Conservation (phyloP, 1,284 basidiomycete genomes). For the Boletellus deceptivus region DNA sequence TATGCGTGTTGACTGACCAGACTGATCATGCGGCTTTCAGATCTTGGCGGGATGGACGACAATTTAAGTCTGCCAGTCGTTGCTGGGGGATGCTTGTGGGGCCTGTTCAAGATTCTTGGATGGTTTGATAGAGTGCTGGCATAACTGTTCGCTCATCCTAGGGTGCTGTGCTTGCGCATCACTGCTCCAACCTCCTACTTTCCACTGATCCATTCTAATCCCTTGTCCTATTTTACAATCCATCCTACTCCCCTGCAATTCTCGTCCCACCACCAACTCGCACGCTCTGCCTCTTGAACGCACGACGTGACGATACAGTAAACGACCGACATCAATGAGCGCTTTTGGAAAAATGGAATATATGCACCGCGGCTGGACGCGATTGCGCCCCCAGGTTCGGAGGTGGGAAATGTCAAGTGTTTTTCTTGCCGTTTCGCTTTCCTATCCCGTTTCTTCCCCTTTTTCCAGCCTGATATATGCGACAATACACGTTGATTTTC, state of each 20-base stretch:
- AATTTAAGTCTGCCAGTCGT: conserved; percentile 93
- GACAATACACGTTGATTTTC: no score
- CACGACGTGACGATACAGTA: not conserved
- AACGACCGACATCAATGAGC: not conserved
- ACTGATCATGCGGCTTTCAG: conserved; percentile 42
- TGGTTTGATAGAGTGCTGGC: conserved; percentile 25
- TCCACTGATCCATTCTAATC: not conserved
- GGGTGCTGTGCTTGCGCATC: not conserved
- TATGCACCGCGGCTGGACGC: not conserved
- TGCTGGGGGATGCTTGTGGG: conserved; percentile 80
- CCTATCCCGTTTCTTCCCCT: not conserved
- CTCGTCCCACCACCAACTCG: not conserved
- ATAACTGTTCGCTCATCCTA: not conserved
- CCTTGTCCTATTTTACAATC: not conserved
- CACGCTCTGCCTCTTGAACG: not conserved
- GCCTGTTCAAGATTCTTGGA: conserved; percentile 52
- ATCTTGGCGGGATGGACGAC: conserved; percentile 87
- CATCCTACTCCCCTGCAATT: not conserved
- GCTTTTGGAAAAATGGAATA: not conserved
- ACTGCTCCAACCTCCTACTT: not conserved
- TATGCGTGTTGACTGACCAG: conserved; percentile 1
- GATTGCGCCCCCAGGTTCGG: not conserved
- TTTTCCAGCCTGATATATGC: no score
- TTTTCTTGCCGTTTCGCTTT: not conserved
- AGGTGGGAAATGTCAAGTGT: not conserved